Evolutionary conservation across 257 asterid species (phyloP).

Genomic region (Jacaranda copaia): DNA sequence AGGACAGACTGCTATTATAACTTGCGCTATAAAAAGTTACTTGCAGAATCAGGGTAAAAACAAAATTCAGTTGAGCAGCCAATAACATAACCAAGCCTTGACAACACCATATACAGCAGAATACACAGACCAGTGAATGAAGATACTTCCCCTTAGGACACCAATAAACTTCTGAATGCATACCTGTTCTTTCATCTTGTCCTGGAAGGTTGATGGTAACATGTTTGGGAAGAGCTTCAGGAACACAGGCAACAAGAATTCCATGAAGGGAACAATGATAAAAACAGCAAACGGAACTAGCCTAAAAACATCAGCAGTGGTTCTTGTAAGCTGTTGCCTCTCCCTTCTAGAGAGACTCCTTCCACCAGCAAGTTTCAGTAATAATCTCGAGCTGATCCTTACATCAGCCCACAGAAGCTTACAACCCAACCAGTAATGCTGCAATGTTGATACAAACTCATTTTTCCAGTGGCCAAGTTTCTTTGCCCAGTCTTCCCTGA

Average conservation of each 20-base stretch:
- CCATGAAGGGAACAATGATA: slow-evolving; percentile 90
- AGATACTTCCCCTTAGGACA: slow-evolving; percentile 23
- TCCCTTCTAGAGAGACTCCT: slow-evolving; percentile 89
- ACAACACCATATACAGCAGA: slow-evolving; percentile 11
- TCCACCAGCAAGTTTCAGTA: slow-evolving; percentile 85
- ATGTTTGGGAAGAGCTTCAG: slow-evolving; percentile 90
- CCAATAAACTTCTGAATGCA: slow-evolving; percentile 33
- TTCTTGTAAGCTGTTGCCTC: slow-evolving; percentile 89
- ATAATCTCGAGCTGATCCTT: slow-evolving; percentile 84
- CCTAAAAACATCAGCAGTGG: slow-evolving; percentile 96
- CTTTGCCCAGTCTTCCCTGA: slow-evolving; percentile 88
- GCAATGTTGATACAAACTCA: slow-evolving; percentile 81
- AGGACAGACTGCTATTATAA: not conserved
- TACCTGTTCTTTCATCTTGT: slow-evolving; percentile 97
- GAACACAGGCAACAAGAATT: slow-evolving; percentile 82
- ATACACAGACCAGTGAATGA: slow-evolving; percentile 14
- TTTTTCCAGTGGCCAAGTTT: slow-evolving; percentile 80
- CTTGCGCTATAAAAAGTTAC: slow-evolving; percentile 21
- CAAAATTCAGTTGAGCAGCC: slow-evolving; percentile 11
- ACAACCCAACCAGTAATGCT: slow-evolving; percentile 90
- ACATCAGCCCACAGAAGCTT: slow-evolving; percentile 95
- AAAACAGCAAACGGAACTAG: slow-evolving; percentile 93
- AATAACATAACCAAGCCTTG: slow-evolving; percentile 21
- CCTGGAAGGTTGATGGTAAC: slow-evolving; percentile 95
- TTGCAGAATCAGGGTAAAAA: slow-evolving; percentile 20